Base-by-base conservation (phyloP, 2,329 filamentous ascomycete genomes). In the Aureobasidium sp. region DNA sequence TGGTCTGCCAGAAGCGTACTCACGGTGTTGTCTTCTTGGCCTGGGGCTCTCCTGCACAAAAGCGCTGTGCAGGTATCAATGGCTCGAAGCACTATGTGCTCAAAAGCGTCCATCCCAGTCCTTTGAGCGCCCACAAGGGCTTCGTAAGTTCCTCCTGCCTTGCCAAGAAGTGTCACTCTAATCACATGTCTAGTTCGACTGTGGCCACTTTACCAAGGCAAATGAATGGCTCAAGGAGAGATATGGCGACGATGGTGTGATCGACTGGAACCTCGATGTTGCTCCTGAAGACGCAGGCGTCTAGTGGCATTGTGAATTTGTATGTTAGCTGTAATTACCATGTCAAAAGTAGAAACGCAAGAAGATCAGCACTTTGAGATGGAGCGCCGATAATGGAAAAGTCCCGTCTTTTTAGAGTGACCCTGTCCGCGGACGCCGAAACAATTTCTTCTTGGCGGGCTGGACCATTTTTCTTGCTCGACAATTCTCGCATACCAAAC, bases 11-110 rank as follows among this genome's bases (percentile, higher is more conserved):
- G 71, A 86, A 88, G 68, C 83, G 91, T 48, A 86, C 84, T 0
- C 81, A 82, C 31, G 94, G 94, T 1, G 93, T 99, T 1, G 94
- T 97, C 5, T 99, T 97, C 72, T 78, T 99, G 74, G 93, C 93
- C 0, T 99, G 94, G 94, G 94, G 94, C 17, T 86, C 81, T 6
- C 90, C 91, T 1, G 94, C 94, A 0, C 88, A 87, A 62, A 89
- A 90, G 77, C 81, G 92, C 62, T 90, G 95, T 25, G 77, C 82
- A 45, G 88, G 86, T 67, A 81, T 97, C 58, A 88, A 94, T 70
- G 79, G 76, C 56, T 80, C 84, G 66, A 87, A 82, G 69, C 93
- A 99, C 77, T 81, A 90, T 49, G 90, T 99, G 41, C 79, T 99
- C 66, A 87, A 88, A 76, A 89, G 87, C 69, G 91, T 92, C 55